A percentile compares a stretch with the other conserved stretches of the same genome.
phyloP scores from a whole-genome alignment of 257 asterid genomes.

The Gynochthodes officinalis region DNA sequence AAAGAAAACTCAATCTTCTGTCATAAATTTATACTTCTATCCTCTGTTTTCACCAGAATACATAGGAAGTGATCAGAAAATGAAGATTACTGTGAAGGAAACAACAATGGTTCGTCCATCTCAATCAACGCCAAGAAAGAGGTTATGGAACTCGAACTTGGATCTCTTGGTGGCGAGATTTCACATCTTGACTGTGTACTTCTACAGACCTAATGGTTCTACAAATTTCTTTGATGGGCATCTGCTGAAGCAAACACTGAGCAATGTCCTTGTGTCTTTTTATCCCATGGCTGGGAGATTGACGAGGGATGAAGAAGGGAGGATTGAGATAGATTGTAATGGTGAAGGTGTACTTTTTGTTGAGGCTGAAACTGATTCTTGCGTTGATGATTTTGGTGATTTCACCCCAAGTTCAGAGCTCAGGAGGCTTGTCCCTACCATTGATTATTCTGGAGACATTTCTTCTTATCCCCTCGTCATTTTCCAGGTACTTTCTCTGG shows the following conservation, averaged over 20 bases:
- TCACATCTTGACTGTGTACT: slow-evolving; percentile 35
- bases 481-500: slow-evolving; percentile 31
- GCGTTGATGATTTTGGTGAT: slow-evolving; percentile 38
- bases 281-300: slow-evolving; percentile 50
- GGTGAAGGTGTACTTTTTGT: slow-evolving; percentile 41
- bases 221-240: slow-evolving; percentile 30
- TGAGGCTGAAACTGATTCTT: slow-evolving; percentile 38
- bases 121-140: slow-evolving; percentile 27
- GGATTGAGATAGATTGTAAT: slow-evolving; percentile 40
- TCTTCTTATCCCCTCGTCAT: slow-evolving; percentile 34
- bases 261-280: slow-evolving; percentile 36
- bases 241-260: slow-evolving; percentile 33
- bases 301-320: slow-evolving; percentile 30
- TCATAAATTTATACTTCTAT: neutral
- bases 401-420: slow-evolving; percentile 36
- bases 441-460: slow-evolving; percentile 30
- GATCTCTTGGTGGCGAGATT: slow-evolving; percentile 37
- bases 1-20: too few species aligned
- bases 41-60: neutral
- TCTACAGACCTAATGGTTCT: slow-evolving; percentile 32
- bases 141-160: slow-evolving; percentile 35
- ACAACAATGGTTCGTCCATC: slow-evolving; percentile 29
- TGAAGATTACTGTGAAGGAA: slow-evolving; percentile 27
- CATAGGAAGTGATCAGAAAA: slow-evolving; percentile 18
- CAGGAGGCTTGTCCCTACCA: slow-evolving; percentile 25